phyloP scores from a whole-genome alignment of 768 basidiomycete species.

The Pulveroboletus frians region DNA sequence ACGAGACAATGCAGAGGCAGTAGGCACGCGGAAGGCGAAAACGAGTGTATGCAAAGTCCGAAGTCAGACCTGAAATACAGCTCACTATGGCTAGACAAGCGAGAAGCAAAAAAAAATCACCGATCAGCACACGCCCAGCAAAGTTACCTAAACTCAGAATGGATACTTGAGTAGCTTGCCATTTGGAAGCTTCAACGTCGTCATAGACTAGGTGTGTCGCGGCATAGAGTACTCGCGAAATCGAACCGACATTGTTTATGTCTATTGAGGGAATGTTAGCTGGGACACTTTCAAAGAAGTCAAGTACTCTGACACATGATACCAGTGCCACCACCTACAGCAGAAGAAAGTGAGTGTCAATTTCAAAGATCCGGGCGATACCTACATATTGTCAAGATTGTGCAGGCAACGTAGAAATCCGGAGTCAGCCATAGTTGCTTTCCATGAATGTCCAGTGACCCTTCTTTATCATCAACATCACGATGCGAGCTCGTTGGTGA shows the following conservation, averaged over 20 bases:
- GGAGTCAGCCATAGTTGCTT: slow-evolving; percentile 42
- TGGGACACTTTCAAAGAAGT: background rate
- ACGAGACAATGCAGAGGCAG: slow-evolving; percentile 61
- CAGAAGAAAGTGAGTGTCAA: background rate
- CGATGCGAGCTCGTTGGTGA: slow-evolving; percentile 3
- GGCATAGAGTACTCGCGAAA: slow-evolving; percentile 64
- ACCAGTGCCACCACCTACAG: slow-evolving; percentile 64
- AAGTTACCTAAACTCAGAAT: slow-evolving; percentile 79
- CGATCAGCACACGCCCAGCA: slow-evolving; percentile 69
- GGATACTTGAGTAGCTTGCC: slow-evolving; percentile 85
- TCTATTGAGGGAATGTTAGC: slow-evolving; percentile 34
- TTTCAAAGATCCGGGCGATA: slow-evolving; percentile 2
- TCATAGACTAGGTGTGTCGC: slow-evolving; percentile 59
- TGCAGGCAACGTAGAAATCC: slow-evolving; percentile 64
- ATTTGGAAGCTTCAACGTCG: slow-evolving; percentile 58
- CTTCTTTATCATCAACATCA: slow-evolving; percentile 19
- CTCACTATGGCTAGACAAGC: background rate
- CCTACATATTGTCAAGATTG: slow-evolving; percentile 54
- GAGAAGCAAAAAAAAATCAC: slow-evolving; percentile 30
- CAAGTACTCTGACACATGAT: slow-evolving; percentile 56
- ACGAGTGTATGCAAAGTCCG: slow-evolving; percentile 58
- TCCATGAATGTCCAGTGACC: slow-evolving; percentile 49
- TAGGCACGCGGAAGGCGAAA: slow-evolving; percentile 61
- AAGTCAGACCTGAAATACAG: slow-evolving; percentile 49
- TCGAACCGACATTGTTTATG: slow-evolving; percentile 85